Evolutionary conservation across 192 early-diverging fungal species (phyloP).

Genomic region (Spizellomyces sp.): DNA sequence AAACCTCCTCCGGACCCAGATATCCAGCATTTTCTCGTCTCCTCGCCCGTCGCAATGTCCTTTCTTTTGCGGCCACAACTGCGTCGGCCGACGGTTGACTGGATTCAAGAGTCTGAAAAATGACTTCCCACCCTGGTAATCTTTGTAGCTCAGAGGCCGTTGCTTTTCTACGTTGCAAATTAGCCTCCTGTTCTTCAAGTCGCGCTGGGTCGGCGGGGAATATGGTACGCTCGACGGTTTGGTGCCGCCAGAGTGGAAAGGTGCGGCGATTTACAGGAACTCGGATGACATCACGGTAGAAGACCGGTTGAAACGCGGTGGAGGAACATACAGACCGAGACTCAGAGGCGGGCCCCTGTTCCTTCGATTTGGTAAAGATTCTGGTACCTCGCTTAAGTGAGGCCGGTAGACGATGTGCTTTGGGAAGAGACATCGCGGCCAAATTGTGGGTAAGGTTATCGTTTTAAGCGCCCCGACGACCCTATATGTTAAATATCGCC

Average conservation of each 20-base stretch:
- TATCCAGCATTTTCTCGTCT: slow-evolving; percentile 4
- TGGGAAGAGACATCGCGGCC: no score
- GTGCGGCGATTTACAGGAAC: slow-evolving; percentile 3
- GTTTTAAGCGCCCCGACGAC: no score
- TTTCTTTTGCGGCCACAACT: no score
- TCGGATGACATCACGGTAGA: slow-evolving; percentile 27
- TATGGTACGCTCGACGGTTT: slow-evolving; percentile 17
- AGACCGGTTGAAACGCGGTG: slow-evolving; percentile 20
- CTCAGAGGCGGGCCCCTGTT: no score
- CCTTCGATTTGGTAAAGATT: no score
- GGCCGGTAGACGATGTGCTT: no score
- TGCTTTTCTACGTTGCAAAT: background rate
- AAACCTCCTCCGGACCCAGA: slow-evolving; percentile 6
- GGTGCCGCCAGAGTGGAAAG: slow-evolving; percentile 26
- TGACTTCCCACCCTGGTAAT: slow-evolving; percentile 20
- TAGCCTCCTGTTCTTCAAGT: background rate
- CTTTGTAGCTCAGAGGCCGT: background rate
- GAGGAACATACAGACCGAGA: slow-evolving; percentile 20
- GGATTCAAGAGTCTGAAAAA: slow-evolving; percentile 4
- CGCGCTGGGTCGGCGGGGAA: background rate
- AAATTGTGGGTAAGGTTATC: no score
- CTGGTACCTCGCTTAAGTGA: no score
- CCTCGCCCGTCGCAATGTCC: background rate
- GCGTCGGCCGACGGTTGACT: no score
- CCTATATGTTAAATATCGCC: no score